These are phyloP conservation scores for Russula lepida DNA, from an alignment of 768 basidiomycete genomes.

Conservation along the genomic window DNA sequence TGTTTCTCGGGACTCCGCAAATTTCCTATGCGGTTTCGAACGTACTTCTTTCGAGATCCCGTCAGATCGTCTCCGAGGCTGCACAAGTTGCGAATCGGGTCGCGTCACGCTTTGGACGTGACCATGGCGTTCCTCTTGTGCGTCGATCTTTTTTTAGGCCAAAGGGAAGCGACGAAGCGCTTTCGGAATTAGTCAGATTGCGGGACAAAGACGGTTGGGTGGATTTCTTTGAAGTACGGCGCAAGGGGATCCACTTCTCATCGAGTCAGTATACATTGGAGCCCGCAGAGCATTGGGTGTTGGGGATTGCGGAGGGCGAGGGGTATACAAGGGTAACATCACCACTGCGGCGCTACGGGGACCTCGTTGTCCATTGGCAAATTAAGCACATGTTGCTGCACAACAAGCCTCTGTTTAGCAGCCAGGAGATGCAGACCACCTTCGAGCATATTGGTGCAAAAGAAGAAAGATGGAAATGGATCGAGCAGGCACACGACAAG, in stretches of 20 bases:
- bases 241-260: slow-evolving; percentile 29
- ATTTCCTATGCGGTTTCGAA: slow-evolving; percentile 38
- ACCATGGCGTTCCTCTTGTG: slow-evolving; percentile 51
- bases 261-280: slow-evolving; percentile 39
- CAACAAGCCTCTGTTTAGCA: slow-evolving; percentile 36
- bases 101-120: slow-evolving; percentile 62
- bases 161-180: slow-evolving; percentile 27
- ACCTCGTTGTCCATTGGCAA: slow-evolving; percentile 88
- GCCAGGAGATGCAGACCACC: slow-evolving; percentile 38
- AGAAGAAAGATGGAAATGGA: slow-evolving; percentile 31
- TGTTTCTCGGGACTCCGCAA: slow-evolving; percentile 43
- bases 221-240: slow-evolving; percentile 30
- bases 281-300: slow-evolving; percentile 53
- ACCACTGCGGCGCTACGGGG: slow-evolving; percentile 77
- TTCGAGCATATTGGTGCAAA: slow-evolving; percentile 30
- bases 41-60: slow-evolving; percentile 34
- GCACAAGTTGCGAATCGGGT: slow-evolving; percentile 77
- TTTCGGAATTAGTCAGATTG: slow-evolving; percentile 40
- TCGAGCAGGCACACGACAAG: slow-evolving; percentile 27
- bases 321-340: slow-evolving; percentile 83
- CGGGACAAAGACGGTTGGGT: slow-evolving; percentile 43
- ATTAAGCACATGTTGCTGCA: slow-evolving; percentile 67
- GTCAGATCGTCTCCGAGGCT: slow-evolving; percentile 59
- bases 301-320: slow-evolving; percentile 64
- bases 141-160: slow-evolving; percentile 41